Evolutionary conservation across 2,329 filamentous ascomycete genomes (phyloP), one percentile per base, ranked within the genome.

Genomic region (Phyllosticta ampelicida): DNA sequence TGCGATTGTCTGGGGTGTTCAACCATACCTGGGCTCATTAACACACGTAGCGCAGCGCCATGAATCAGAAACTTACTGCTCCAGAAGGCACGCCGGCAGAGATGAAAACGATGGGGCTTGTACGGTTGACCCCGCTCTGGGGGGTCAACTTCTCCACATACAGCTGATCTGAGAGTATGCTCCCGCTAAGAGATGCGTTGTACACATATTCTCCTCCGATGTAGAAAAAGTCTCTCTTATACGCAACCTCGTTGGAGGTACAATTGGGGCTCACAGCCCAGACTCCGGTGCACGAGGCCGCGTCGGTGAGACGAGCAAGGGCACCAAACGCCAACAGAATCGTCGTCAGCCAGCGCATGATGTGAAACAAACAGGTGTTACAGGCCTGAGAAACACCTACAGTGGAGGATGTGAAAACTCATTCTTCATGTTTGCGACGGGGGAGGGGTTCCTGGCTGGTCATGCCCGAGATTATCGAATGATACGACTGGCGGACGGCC

Each of bases 111-210:
- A 67, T 60, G 5, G 65, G 65, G 51, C 63, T 62, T 44, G 61
- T 59, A 50, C 64, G 55, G 54, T 62, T 29, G 60, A 58, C 63
- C 30, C 65, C 66, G 9, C 52, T 21, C 5, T 64, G 60, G 13
- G 77, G 76, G 6, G 63, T 62, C 16, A 80, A 69, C 58, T 71
- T 71, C 68, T 82, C 80, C 26, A 81, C 77, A 62, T 82, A 81
- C 72, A 81, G 79, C 68, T 82, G 79, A 56, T 73, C 72, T n/a
- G 53, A 59, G 11, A 53, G 51, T 29, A 55, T 21, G 56, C 64
- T 62, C 9, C 62, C 61, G 13, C 16, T 44, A 5, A 44, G 16
- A 21, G 63, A 61, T 11, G 62, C 60, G n/a, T 59, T 65, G 20
- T 66, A 60, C 50, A 65, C 60, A 53, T 66, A 67, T 50, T 62